Evolutionary conservation across 176 grass and related monocot genomes (phyloP).

Genomic region (Eragrostis nindensis): DNA sequence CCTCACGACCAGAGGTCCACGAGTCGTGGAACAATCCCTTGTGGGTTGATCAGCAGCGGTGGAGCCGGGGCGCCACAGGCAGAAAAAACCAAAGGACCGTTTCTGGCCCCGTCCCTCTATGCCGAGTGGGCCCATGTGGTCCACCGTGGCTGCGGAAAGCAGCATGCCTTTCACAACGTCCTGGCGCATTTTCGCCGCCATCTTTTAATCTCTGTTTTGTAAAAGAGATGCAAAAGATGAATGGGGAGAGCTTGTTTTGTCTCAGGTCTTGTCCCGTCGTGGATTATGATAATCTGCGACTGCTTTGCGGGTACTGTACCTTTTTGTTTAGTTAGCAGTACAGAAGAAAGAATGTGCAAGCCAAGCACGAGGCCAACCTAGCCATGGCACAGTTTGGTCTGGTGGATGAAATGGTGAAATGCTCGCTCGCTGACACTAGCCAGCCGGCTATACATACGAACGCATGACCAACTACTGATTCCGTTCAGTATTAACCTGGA

Average conservation of each 20-base stretch:
- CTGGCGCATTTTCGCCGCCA: conserved; percentile 9
- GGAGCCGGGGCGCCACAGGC: conserved; percentile 13
- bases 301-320: neutral
- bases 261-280: too few species aligned
- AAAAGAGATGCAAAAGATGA: neutral
- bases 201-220: neutral
- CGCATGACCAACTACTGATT: neutral
- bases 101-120: conserved; percentile 34
- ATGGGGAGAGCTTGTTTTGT: neutral
- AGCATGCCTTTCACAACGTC: conserved; percentile 3
- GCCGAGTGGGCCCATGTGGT: neutral
- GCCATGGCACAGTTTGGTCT: conserved; percentile 21
- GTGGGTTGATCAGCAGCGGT: conserved; percentile 49
- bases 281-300: too few species aligned
- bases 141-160: neutral
- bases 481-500: neutral
- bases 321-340: neutral
- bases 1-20: conserved; percentile 31
- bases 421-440: neutral
- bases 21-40: conserved; percentile 40
- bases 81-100: conserved; percentile 37
- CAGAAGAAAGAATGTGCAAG: neutral
- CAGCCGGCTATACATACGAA: neutral
- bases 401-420: conserved; percentile 20
- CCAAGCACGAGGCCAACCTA: neutral